phyloP scores from a whole-genome alignment of 2,329 filamentous ascomycete species.

The Calonectria ilicicola region DNA sequence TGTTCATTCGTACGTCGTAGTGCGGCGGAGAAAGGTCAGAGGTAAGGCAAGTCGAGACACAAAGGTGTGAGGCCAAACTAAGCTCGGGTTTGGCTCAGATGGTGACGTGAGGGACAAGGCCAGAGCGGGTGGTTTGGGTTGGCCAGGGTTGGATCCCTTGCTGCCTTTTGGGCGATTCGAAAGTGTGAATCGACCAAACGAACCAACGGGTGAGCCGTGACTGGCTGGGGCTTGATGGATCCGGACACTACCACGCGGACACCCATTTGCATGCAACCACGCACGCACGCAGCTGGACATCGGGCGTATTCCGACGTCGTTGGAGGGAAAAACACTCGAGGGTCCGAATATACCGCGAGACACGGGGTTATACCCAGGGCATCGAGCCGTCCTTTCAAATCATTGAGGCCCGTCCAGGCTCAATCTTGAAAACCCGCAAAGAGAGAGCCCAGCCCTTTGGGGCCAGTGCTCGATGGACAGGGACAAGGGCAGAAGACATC shows the following conservation, averaged over 20 bases:
- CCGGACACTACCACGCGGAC: constrained; percentile 39
- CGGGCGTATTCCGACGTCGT: constrained; percentile 42
- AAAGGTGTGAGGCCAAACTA: constrained; percentile 26
- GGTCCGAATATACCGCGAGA: constrained; percentile 29
- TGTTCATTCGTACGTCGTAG: constrained; percentile 23
- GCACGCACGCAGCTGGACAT: constrained; percentile 38
- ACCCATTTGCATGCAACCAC: constrained; percentile 25
- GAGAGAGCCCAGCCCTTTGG: constrained; percentile 11
- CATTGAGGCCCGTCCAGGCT: constrained; percentile 22
- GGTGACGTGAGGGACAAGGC: constrained; percentile 43
- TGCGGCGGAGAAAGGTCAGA: constrained; percentile 22
- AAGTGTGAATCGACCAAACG: constrained; percentile 38
- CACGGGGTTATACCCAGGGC: constrained; percentile 11
- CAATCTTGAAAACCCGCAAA: constrained; percentile 18
- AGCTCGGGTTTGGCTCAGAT: constrained; percentile 31
- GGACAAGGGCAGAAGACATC: constrained; percentile 21
- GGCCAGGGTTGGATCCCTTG: constrained; percentile 32
- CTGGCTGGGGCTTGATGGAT: constrained; percentile 39
- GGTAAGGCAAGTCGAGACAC: constrained; percentile 8
- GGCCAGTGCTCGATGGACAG: constrained; percentile 10
- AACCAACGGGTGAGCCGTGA: constrained; percentile 35
- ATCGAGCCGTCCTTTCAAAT: constrained; percentile 27
- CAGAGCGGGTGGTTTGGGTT: constrained; percentile 29
- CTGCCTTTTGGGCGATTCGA: constrained; percentile 38
- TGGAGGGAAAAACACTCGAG: constrained; percentile 20